Evolutionary conservation across 805 yeast species (phyloP), one percentile per base, ranked within the genome.

Genomic region (Hanseniaspora clermontiae): DNA sequence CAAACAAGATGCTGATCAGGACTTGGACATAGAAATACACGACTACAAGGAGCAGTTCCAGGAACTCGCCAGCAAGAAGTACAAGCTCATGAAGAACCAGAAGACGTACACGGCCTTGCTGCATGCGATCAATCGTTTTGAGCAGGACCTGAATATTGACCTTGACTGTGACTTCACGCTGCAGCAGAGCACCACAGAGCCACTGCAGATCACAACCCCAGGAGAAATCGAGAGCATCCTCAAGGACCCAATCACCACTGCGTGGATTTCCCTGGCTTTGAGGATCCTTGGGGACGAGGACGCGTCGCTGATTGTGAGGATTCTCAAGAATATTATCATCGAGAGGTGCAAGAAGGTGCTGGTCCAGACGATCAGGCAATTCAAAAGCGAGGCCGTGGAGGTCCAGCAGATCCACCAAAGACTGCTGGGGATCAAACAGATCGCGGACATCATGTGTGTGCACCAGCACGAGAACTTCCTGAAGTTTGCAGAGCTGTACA

Each of bases 401-500:
- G 83, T 95, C 0, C 96, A 88, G 64, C 74, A 74, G 0, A 73
- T 90, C 14, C 97, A 93, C 67, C 74, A 75, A 39, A 77, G 78
- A 34, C 68, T 93, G 51, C 66, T 87, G 3, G 73, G 75, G 43
- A 81, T 82, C n/a, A 78, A 77, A 59, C 87, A 83, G 51, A 74
- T 80, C 1, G 85, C 71, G 61, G 70, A 70, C 3, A 88, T 86
- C 59, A 66, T 91, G 40, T 66, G 72, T 4, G 63, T 69, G 5
- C 77, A 80, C 51, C 78, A 84, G 57, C 74, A 77, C 9, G 74
- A 80, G 7, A 70, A 93, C 55, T 91, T 95, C 0, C 66, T 71
- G 15, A 93, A 87, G 64, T 74, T 93, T 42, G 76, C 81, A 55
- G 77, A 78, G 62, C 97, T 97, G 0, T 93, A 93, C 66, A 71